These are phyloP conservation scores for Poterioochromonas sp. DNA, from an alignment of 352 stramenopile genomes.

Conservation along the genomic window DNA sequence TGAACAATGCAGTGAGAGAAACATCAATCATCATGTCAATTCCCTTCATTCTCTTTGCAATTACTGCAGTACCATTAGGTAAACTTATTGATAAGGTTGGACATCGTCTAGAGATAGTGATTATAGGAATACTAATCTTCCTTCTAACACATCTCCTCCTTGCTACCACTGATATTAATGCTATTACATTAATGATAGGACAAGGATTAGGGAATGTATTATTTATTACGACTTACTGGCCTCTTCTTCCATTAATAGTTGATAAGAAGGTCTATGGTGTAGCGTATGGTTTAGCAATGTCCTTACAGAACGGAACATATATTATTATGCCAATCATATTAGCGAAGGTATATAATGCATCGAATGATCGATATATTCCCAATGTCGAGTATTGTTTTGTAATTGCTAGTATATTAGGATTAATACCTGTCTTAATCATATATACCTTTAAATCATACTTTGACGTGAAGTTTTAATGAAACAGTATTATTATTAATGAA, in stretches of 20 bases:
- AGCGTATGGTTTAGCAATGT: conserved; percentile 81
- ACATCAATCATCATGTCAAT: conserved; percentile 73
- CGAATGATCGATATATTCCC: neutral
- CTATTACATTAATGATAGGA: conserved; percentile 67
- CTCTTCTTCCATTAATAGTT: conserved; percentile 75
- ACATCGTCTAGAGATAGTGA: conserved; percentile 61
- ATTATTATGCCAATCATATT: conserved; percentile 49
- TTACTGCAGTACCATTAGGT: conserved; percentile 76
- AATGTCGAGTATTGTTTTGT: conserved; percentile 13
- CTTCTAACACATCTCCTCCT: conserved; percentile 72
- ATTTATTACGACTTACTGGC: conserved; percentile 81
- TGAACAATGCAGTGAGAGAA: conserved; percentile 55
- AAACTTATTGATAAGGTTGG: conserved; percentile 75
- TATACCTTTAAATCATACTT: no score
- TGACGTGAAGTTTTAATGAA: no score
- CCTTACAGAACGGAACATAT: conserved; percentile 65
- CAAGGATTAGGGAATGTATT: conserved; percentile 82
- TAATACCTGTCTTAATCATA: no score
- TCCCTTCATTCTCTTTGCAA: conserved; percentile 77
- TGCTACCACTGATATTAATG: conserved; percentile 56
- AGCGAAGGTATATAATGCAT: neutral
- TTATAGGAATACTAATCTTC: conserved; percentile 63
- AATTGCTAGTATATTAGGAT: neutral
- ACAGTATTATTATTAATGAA: no score
- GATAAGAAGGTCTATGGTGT: conserved; percentile 68